Evolutionary conservation across 805 yeast species (phyloP).

Genomic region (Candida odintsovae): DNA sequence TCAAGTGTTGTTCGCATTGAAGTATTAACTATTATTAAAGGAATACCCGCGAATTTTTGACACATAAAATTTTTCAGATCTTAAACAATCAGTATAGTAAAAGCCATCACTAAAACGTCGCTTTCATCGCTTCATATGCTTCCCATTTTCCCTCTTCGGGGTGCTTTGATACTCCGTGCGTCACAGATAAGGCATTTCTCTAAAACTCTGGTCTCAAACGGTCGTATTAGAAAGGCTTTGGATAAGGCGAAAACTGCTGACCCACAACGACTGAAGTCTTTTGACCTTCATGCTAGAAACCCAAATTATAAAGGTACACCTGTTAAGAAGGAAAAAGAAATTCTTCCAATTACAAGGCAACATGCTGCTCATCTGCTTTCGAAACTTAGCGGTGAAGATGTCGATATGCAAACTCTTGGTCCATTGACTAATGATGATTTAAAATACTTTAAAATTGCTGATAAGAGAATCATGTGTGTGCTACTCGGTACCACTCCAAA

Average conservation of each 20-base stretch:
- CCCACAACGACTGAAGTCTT: conserved; percentile 3
- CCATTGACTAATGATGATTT: conserved; percentile 31
- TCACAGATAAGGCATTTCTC: not conserved
- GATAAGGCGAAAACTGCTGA: conserved; percentile 3
- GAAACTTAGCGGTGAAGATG: conserved; percentile 16
- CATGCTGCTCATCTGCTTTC: conserved; percentile 21
- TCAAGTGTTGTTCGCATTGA: no score
- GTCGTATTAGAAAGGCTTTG: conserved; percentile 5
- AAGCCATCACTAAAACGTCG: not conserved
- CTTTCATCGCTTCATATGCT: not conserved
- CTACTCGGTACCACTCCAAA: conserved; percentile 54
- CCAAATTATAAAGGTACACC: not conserved
- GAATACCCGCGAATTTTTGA: not conserved
- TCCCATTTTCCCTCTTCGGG: not conserved
- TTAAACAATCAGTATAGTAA: not conserved
- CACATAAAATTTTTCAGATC: not conserved
- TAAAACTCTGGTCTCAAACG: not conserved
- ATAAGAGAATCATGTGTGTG: conserved; percentile 43
- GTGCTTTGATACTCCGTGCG: no score
- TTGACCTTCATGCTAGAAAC: conserved; percentile 1
- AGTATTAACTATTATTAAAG: no score
- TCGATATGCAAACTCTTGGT: conserved; percentile 26
- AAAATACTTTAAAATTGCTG: conserved; percentile 27
- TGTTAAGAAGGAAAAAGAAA: not conserved
- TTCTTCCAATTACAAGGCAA: conserved; percentile 15